Evolutionary conservation across 257 asterid genomes (phyloP).

Genomic region (Primulina tabacum): DNA sequence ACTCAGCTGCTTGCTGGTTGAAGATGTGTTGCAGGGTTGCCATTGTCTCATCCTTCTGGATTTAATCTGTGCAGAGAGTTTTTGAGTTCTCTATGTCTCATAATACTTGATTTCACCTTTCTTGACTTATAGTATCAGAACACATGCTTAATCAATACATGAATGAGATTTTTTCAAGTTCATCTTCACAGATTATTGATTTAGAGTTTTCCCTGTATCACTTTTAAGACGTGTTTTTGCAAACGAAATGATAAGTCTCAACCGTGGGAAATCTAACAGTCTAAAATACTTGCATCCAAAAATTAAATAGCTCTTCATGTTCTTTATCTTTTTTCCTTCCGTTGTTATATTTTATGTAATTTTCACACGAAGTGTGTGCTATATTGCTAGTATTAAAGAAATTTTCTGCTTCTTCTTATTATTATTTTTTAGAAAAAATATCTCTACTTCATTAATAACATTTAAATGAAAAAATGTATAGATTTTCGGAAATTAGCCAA

Average conservation of each 20-base stretch:
- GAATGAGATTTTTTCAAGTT: conserved; percentile 2
- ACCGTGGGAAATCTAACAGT: conserved; percentile 36
- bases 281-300: not conserved
- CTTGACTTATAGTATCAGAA: conserved; percentile 13
- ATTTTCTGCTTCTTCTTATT: too few relatives aligned
- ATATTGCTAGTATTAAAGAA: too few relatives aligned
- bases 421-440: too few relatives aligned
- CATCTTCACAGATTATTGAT: too few relatives aligned
- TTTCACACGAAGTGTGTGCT: too few relatives aligned
- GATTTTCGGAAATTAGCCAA: too few relatives aligned
- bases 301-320: too few relatives aligned
- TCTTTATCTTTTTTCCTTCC: too few relatives aligned
- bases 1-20: not conserved
- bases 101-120: conserved; percentile 15
- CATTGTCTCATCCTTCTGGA: conserved; percentile 40
- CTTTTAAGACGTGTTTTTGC: conserved; percentile 41
- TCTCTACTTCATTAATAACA: too few relatives aligned
- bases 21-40: conserved; percentile 25
- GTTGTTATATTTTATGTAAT: too few relatives aligned
- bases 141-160: conserved; percentile 13
- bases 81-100: conserved; percentile 14
- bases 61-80: conserved; percentile 20
- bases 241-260: conserved; percentile 48
- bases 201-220: too few relatives aligned
- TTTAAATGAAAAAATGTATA: too few relatives aligned